Base-by-base conservation (phyloP, 1,284 basidiomycete genomes). In the Microbotryum saponariae region DNA sequence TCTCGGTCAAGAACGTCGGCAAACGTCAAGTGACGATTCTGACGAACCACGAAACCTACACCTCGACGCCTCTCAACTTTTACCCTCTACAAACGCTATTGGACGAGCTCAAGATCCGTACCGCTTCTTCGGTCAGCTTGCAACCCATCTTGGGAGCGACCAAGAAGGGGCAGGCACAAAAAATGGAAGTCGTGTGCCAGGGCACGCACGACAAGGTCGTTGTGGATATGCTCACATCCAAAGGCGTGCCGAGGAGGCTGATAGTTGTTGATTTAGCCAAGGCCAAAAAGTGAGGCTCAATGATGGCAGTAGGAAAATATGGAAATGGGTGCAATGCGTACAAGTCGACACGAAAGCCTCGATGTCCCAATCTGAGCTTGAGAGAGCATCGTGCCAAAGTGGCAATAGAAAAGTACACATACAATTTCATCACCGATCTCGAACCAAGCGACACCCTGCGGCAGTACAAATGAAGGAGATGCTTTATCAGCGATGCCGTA, bases 161-260 rank as follows among this genome's bases (percentile, higher is more conserved):
- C 37, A 42, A 42, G 16, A 42, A 42, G 37, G 37, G 37, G 37
- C 37, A 42, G 37, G 37, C 16, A 18, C 37, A 42, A 42, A 42
- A 42, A 16, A 33, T 53, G n/a, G 51, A 53, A 52, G 14, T 33
- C 29, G 37, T 49, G 20, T 25, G 8, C n/a, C 51, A 37, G 23
- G 90, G 90, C 0, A 87, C 86, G 65, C 89, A 92, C 72, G 77
- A 80, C 51, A 82, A 83, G 69, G 77, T 79, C 1, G 84, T 89
- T 18, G 78, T 79, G 18, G 85, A 86, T 12, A 80, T 88, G 62
- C 75, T 93, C 48, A 72, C 81, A 2, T 80, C 77, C 33, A 82
- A 82, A 63, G 88, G 90, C 0, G 82, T 92, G 46, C 88, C 89
- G 25, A 87, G 85, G 76, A 80, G 79, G 71, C 91, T 87, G 85